These are phyloP conservation scores for Torrubiella hemipterigena DNA, from an alignment of 2,329 filamentous ascomycete genomes.

Conservation along the genomic window DNA sequence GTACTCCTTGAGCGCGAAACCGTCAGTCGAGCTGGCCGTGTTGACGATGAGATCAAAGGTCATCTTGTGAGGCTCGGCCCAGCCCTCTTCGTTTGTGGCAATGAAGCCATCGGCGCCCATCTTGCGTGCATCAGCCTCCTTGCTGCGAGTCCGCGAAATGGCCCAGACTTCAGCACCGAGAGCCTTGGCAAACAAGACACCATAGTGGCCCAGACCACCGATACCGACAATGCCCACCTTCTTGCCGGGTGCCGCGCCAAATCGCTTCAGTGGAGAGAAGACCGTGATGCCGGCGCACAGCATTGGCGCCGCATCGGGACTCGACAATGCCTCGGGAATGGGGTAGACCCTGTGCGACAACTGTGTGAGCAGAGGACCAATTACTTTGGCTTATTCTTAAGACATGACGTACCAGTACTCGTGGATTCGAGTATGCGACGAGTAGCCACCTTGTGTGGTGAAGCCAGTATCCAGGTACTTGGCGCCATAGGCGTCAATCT, in stretches of 20 bases:
- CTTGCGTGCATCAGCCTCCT: constrained; percentile 45
- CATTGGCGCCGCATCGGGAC: constrained; percentile 60
- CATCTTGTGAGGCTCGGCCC: constrained; percentile 44
- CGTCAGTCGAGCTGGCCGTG: constrained; percentile 56
- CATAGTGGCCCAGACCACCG: constrained; percentile 62
- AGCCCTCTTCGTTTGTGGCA: constrained; percentile 43
- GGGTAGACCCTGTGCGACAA: constrained; percentile 42
- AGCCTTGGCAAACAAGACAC: constrained; percentile 56
- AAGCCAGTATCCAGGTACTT: constrained; percentile 46
- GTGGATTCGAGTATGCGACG: constrained; percentile 56
- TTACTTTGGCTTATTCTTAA: neutral
- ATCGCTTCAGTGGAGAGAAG: constrained; percentile 65
- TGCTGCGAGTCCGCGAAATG: constrained; percentile 46
- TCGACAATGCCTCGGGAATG: constrained; percentile 61
- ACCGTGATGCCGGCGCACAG: constrained; percentile 75
- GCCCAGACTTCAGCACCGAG: constrained; percentile 51
- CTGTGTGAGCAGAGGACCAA: neutral
- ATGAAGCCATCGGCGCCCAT: constrained; percentile 51
- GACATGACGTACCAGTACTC: constrained; percentile 50
- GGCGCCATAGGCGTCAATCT: constrained; percentile 47
- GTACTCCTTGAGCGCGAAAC: constrained; percentile 60
- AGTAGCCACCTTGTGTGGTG: constrained; percentile 44
- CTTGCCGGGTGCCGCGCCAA: constrained; percentile 65
- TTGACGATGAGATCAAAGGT: constrained; percentile 69
- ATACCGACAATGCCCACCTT: constrained; percentile 67